Evolutionary conservation across 1,284 basidiomycete species (phyloP).

Genomic region (Moniliophthora roreri): DNA sequence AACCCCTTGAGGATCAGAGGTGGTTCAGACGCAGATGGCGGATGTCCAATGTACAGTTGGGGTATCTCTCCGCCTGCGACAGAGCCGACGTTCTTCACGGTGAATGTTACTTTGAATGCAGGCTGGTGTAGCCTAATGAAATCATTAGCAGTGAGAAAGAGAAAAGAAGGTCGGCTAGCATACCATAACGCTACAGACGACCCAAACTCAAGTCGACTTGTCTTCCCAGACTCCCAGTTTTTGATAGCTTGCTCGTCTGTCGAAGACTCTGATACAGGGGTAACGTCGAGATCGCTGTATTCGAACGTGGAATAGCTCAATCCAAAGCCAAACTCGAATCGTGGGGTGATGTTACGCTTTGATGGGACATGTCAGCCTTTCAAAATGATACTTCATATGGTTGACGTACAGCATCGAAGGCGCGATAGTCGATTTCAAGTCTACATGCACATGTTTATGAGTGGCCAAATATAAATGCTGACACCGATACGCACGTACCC

Average conservation of each 20-base stretch:
- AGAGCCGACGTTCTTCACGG: constrained; percentile 29
- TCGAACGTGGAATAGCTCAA: constrained; percentile 55
- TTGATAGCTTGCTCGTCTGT: constrained; percentile 3
- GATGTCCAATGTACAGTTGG: constrained; percentile 46
- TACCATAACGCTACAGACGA: constrained; percentile 14
- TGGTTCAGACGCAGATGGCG: constrained; percentile 36
- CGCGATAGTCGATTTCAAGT: constrained; percentile 13
- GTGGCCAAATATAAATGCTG: too few species aligned
- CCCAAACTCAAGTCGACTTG: constrained; percentile 14
- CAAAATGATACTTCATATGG: constrained; percentile 51
- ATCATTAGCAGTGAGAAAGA: constrained; percentile 21
- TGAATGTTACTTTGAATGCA: constrained; percentile 26
- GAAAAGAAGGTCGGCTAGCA: not conserved
- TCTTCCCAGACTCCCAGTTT: constrained; percentile 18
- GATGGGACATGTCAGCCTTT: not conserved
- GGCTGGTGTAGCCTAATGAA: constrained; percentile 23
- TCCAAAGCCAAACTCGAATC: constrained; percentile 66
- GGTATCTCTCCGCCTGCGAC: constrained; percentile 37
- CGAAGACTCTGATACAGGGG: not conserved
- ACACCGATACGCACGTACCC: too few species aligned
- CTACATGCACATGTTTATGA: not conserved
- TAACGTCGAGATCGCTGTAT: constrained; percentile 32
- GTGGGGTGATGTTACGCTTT: constrained; percentile 47
- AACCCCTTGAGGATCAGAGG: constrained; percentile 47
- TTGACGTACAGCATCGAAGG: constrained; percentile 12